Base-by-base conservation (phyloP, 257 asterid genomes). In the Solanum pinnatisectum region DNA sequence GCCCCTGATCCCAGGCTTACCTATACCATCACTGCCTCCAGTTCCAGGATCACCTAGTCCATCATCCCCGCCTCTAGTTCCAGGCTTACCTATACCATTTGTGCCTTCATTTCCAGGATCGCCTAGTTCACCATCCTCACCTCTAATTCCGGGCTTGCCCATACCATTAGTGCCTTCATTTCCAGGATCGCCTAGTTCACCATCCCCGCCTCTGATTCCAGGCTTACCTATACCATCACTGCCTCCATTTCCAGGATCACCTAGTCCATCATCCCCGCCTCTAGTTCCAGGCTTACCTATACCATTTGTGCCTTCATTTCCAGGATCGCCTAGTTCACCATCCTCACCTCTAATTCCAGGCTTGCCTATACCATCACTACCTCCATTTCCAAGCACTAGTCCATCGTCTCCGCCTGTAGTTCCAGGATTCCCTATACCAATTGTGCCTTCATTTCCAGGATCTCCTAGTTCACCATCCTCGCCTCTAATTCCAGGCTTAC, bases 311-410 rank as follows among this genome's bases (percentile, higher is more conserved):
- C 9, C 39, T 37, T 37, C 7, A 37, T 35, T 10, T 76, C 22
- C 22, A 76, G 20, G 56, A 12, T 25, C 33, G 1, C 32, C 33
- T 76, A 76, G 59, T 23, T 36, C 82, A 5, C 35, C 52, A 6
- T 40, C 84, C 35, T 1, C 4, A 0, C 60, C 63, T n/a, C 2
- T 14, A 13, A 16, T 13, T n/a, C 37, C 36, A 0, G 22, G 56
- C 6, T 23, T 3, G 13, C 68, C 68, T 59, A 52, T 16, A 52
- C 20, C 56, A 13, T 15, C 6, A 14, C 2, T 46, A 5, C 56
- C 56, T 46, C 73, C 88, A 92, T 87, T 90, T 95, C 91, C 9
- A 94, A 90, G 8, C 91, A 91, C 88, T 93, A 94, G 94, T 93
- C 89, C 2, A 90, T 93, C 37, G 3, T 27, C 40, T 11, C 8